Base-by-base conservation (phyloP, 2,329 filamentous ascomycete species). In the Aspergillus costaricaensis region DNA sequence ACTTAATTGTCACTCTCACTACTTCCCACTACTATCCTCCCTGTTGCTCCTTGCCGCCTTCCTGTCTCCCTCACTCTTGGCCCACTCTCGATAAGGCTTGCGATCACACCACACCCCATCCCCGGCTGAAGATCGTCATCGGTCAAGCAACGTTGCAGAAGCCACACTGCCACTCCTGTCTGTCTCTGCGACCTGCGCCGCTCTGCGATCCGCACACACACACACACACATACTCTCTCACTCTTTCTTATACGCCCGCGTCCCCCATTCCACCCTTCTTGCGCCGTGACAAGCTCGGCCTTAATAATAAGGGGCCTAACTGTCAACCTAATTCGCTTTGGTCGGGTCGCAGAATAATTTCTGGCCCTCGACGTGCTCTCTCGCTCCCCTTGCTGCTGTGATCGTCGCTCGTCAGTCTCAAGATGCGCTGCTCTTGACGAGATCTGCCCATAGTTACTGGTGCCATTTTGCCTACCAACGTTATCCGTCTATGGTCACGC, bases 401-500 rank as follows among this genome's bases (percentile, higher is more conserved):
- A 47, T 55, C 36, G 38, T 54, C 19, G 50, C 62, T 60, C 43
- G 59, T 60, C 62, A 50, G 55, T 49, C 58, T 59, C 65, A 70
- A 67, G 64, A 70, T 70, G 68, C 65, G 67, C 64, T 66, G 62
- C 62, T 67, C 68, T 62, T 74, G 63, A 73, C 60, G 68, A 64
- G 65, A 67, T 63, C 58, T 63, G 60, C 65, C 62, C 62, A 65
- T 63, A 64, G 50, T 62, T 62, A 60, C 60, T 62, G 63, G 65
- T 62, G 61, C 60, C 67, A 63, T 67, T 64, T 68, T 68, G 67
- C 67, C 70, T 66, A 60, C 57, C 66, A 71, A 71, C 71, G 67
- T 74, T 69, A 72, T 72, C 63, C 61, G 59, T 57, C 56, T 50
- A 67, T 70, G 68, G 63, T 74, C 71, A 73, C 71, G 67, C 70